Evolutionary conservation across 495 filamentous ascomycete genomes (phyloP), one percentile per base, ranked within the genome.

Genomic region (Barbatosphaeria neglecta): DNA sequence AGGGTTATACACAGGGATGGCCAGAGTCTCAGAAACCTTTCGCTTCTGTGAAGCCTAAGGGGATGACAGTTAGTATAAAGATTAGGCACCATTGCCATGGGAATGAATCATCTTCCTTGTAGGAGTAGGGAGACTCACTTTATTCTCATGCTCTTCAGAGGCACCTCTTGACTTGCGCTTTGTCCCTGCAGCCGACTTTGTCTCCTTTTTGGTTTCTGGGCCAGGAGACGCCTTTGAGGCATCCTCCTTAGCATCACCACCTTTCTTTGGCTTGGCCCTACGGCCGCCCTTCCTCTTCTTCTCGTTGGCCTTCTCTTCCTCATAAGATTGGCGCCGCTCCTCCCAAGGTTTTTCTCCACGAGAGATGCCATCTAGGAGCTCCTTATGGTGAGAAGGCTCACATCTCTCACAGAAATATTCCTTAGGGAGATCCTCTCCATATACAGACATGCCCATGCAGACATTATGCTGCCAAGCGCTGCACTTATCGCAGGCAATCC

Each of bases 401-500:
- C 92, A 98, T 60, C 81, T 68, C 61, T 98, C 92, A 60, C 92
- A 98, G 60, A 80, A 89, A 66, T 97, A 98, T 57, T 83, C 66
- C 54, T 75, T 73, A 24, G 84, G 84, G 50, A 87, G 67, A 50
- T 85, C 77, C 28, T 86, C 80, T 15, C 84, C 76, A 47, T 80
- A 81, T 51, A 87, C 82, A 48, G 80, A 79, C 49, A 95, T 72
- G 22, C 86, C 88, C 78, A 98, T 88, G 61, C 92, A 98, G 52
- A 89, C 80, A 56, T 93, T 94, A 60, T 98, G 92, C 63, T 98
- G 92, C 92, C 92, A 98, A 40, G 82, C 88, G 22, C 78, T 77
- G 57, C 92, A 98, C 27, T 70, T 75, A 56, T 98, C 92, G 66
- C 92, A 98, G 54, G 84, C 83, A 56, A 97, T 93, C 78, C 79